Base-by-base conservation (phyloP, 1,284 basidiomycete genomes). In the Laetiporus sulphureus region DNA sequence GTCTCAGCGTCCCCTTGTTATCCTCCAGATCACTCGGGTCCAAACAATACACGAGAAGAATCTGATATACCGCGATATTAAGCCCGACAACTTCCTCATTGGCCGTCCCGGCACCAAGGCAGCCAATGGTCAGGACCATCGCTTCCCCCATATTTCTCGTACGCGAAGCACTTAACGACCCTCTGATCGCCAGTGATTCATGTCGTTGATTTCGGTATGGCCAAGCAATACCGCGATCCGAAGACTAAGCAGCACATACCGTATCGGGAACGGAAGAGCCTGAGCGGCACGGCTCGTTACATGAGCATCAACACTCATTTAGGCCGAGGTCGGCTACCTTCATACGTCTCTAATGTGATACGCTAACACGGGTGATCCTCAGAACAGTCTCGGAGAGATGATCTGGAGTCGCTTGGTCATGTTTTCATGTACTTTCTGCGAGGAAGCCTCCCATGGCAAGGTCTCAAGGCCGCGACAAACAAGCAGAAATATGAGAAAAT, bases 401-500 rank as follows among this genome's bases (percentile, higher is more conserved):
- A 97, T 64, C 72, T 97, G 38, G 93, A 97, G 68, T 87, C 93
- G 2, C 75, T 97, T 5, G 93, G 93, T 4, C 92, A 97, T 67
- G 93, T 97, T 51, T 96, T 97, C 69, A 93, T 97, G 86, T 97
- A 97, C 72, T 96, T 97, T 67, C 66, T 96, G 37, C 80, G 93
- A 41, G 93, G 93, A 27, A 87, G 90, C 47, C 65, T 96, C 37
- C 93, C 93, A 21, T 97, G 92, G 93, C 93, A 97, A 62, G 93
- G 93, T 40, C 79, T 97, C 52, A 96, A 95, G 67, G 93, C 91
- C 30, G 91, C 91, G 16, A 96, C 91, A 46, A 95, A 96, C 72
- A 96, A 96, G 73, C 91, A 95, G 69, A 96, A 96, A 73, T 97
- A 96, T 68, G 93, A 97, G 71, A 96, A 95, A 73, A 97, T 97